Evolutionary conservation across 2,329 filamentous ascomycete genomes (phyloP).

Genomic region (Pseudofabraea citricarpa): DNA sequence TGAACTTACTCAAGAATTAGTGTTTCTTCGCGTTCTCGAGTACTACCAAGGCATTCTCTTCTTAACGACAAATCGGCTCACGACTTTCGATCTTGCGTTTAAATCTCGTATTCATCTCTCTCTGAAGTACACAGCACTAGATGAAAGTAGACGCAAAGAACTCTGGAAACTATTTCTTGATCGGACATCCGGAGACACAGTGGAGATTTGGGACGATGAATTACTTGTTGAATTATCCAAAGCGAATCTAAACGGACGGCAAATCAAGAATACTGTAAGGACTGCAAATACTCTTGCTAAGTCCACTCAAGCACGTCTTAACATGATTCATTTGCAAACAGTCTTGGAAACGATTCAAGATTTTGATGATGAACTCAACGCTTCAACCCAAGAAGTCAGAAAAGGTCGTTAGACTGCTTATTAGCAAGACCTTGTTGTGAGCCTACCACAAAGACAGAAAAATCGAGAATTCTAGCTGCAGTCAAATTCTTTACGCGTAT

Average conservation of each 20-base stretch:
- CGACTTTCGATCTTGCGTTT: constrained; percentile 27
- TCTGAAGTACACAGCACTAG: constrained; percentile 21
- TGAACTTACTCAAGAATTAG: constrained; percentile 4
- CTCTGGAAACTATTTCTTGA: constrained; percentile 17
- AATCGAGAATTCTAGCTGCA: too few species aligned
- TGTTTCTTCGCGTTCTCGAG: constrained; percentile 30
- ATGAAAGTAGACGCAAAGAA: constrained; percentile 10
- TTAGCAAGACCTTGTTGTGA: too few species aligned
- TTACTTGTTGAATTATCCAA: neutral
- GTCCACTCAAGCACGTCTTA: neutral
- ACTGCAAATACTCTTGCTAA: neutral
- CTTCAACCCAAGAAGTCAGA: neutral
- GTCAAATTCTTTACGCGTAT: too few species aligned
- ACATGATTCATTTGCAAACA: neutral
- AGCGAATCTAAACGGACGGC: neutral
- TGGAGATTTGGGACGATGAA: neutral
- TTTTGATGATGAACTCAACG: constrained; percentile 6
- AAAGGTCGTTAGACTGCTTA: too few species aligned
- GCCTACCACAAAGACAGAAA: too few species aligned
- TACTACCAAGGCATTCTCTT: constrained; percentile 35
- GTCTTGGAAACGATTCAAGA: constrained; percentile 5
- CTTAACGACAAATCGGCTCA: constrained; percentile 28
- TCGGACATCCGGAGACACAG: neutral
- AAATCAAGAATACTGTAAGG: constrained; percentile 3
- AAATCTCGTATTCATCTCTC: constrained; percentile 27